Evolutionary conservation across 352 stramenopile species (phyloP), one percentile per base, ranked within the genome.

Genomic region (Globisporangium emineosum): DNA sequence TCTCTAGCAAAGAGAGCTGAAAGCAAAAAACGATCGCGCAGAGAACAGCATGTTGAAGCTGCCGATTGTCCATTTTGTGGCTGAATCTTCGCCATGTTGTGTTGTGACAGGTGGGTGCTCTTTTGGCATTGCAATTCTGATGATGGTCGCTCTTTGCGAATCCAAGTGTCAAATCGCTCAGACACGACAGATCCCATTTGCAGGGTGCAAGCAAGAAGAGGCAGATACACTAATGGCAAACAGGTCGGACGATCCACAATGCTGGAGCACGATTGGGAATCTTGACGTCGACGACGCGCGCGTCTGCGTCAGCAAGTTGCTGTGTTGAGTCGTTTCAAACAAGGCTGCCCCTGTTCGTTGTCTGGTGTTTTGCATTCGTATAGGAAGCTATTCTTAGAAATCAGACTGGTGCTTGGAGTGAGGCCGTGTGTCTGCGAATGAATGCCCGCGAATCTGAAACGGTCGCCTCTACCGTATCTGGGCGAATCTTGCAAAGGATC

Each of bases 41-140:
- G 23, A 54, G 17, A 51, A n/a, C 3, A 15, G 49, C 25, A 55
- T 23, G 50, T 57, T 57, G 50, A 57, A 57, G 50, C 27, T 57
- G 27, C 13, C 5, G 8, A 55, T 55, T 29, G 25, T 17, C 1
- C 37, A 45, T 45, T 45, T 45, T 45, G 49, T 35, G 49, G 21
- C 32, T 40, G 50, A 57, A 57, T 57, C 50, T 57, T 57, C 50
- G 8, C 27, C 1, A 17, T 27, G 27, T 37, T 40, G 27, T 56
- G 15, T 21, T 15, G n/a, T 5, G 37, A 19, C 19, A 40, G 7
- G 17, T n/a, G 19, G 10, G 13, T 35, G 25, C 13, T 21, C 47
- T 19, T 17, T 54, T 17, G 29, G 9, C 17, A 57, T 40, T 27
- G 27, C 27, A 45, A 17, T 21, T 17, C 15, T 33, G 10, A 32